Conservation (phyloP, 306 rosid species). For the Delonix regia region DNA sequence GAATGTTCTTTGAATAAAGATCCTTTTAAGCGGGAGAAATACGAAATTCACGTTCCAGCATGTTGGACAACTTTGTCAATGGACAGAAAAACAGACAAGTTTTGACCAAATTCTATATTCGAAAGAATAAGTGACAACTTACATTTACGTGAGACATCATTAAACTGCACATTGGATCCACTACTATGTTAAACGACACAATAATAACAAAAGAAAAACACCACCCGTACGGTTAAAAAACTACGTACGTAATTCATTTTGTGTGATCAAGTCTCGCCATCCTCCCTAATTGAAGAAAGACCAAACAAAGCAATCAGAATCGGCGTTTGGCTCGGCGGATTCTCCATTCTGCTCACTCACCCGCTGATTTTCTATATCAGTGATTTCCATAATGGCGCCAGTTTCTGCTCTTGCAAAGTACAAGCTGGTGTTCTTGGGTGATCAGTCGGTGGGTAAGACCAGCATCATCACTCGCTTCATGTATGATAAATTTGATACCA, state of each 20-base stretch:
- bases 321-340: neutral
- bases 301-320: neutral
- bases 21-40: neutral
- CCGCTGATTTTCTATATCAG: neutral
- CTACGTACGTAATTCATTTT: neutral
- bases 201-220: neutral
- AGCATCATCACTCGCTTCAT: constrained; percentile 60
- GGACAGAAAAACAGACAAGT: neutral
- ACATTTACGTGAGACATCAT: neutral
- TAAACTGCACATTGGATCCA: neutral
- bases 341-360: neutral
- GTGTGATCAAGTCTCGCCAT: neutral
- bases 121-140: neutral
- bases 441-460: constrained; percentile 57
- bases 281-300: neutral
- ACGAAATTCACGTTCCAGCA: neutral
- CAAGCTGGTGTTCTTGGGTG: constrained; percentile 57
- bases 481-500: constrained; percentile 56
- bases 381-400: constrained; percentile 43
- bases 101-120: neutral
- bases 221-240: constrained; percentile 19
- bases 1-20: neutral
- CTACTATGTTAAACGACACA: neutral
- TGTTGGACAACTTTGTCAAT: neutral
- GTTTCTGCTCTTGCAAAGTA: constrained; percentile 58